A percentile compares a stretch with the other conserved stretches of the same genome.
These are phyloP conservation scores for Colletotrichum agaves DNA, from an alignment of 2,329 filamentous ascomycete genomes.

Conservation along the genomic window DNA sequence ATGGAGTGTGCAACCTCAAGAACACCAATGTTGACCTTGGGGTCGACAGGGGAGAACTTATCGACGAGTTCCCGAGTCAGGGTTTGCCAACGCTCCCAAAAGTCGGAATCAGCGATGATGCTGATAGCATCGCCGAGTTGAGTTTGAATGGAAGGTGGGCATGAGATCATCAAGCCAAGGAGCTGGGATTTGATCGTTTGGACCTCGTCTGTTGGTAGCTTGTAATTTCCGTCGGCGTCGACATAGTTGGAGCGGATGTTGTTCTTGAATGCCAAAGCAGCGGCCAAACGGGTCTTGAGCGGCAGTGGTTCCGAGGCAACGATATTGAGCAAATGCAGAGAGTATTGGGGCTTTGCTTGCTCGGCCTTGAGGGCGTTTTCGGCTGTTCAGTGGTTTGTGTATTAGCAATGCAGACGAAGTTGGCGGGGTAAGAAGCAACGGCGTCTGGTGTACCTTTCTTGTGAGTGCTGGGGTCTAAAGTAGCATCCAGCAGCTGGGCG, in stretches of 20 bases:
- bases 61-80: constrained; percentile 91
- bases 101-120: constrained; percentile 97
- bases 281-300: constrained; percentile 83
- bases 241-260: constrained; percentile 96
- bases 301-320: constrained; percentile 80
- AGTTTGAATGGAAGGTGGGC: constrained; percentile 86
- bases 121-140: constrained; percentile 97
- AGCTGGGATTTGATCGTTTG: constrained; percentile 92
- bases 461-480: constrained; percentile 86
- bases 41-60: constrained; percentile 83
- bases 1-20: constrained; percentile 98
- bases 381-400: constrained; percentile 65
- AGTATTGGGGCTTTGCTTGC: constrained; percentile 87
- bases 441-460: constrained; percentile 76
- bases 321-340: constrained; percentile 87
- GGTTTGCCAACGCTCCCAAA: constrained; percentile 97
- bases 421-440: constrained; percentile 44
- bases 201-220: constrained; percentile 85
- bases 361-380: constrained; percentile 82
- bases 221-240: constrained; percentile 94
- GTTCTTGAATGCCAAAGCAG: constrained; percentile 97
- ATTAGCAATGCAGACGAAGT: constrained; percentile 47
- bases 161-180: constrained; percentile 95
- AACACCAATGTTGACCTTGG: constrained; percentile 90
- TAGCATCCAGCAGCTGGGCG: constrained; percentile 88